These are phyloP conservation scores for Cordyceps javanica DNA, from an alignment of 2,329 filamentous ascomycete genomes.

Conservation along the genomic window DNA sequence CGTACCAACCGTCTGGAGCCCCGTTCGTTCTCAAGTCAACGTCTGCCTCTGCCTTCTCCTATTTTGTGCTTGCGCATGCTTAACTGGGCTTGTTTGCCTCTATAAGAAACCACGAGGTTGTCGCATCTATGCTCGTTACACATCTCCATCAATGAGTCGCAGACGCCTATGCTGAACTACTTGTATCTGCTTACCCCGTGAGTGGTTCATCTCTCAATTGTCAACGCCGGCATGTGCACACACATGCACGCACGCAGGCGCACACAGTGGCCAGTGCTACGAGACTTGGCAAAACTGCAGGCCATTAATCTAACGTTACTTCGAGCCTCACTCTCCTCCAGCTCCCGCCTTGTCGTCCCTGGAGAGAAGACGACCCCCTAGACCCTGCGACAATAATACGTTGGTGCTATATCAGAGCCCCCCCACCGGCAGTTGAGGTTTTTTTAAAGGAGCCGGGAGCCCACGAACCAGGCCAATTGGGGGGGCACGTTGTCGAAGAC, in stretches of 20 bases:
- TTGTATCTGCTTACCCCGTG: too few relatives aligned
- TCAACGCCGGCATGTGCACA: background rate
- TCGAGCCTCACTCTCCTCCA: background rate
- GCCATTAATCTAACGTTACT: background rate
- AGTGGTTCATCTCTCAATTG: too few relatives aligned
- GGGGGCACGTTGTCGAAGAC: background rate
- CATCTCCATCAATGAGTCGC: background rate
- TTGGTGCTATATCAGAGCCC: background rate
- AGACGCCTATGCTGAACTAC: background rate
- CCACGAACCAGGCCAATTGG: background rate
- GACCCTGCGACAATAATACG: background rate
- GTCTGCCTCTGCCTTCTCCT: too few relatives aligned
- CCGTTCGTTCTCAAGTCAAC: too few relatives aligned
- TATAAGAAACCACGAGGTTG: too few relatives aligned
- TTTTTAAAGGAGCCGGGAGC: background rate
- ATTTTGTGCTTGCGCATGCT: too few relatives aligned
- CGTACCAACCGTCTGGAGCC: too few relatives aligned
- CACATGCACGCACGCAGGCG: background rate
- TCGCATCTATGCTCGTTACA: background rate
- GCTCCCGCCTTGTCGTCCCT: background rate
- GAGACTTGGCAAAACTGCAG: background rate
- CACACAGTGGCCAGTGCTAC: background rate
- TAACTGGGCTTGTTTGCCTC: too few relatives aligned
- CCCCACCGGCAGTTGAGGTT: background rate
- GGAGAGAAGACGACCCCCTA: background rate